Evolutionary conservation across 345 rosid species (phyloP).

Genomic region (Salix brachista): DNA sequence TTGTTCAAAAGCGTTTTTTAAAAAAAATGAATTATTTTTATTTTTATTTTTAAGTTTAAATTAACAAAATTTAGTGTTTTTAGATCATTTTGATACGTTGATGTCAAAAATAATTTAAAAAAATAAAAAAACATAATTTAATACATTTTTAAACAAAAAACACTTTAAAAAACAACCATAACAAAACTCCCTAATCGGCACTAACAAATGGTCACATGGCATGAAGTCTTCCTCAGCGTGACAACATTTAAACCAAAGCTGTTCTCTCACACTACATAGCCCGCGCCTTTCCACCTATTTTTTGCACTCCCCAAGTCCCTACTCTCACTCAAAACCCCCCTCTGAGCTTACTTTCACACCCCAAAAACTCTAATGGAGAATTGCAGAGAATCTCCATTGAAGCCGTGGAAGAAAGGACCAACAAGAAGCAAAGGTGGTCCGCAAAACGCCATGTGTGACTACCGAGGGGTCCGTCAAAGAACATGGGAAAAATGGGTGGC

Average conservation of each 20-base stretch:
- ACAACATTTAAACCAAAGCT: conserved; percentile 45
- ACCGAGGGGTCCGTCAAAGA: conserved; percentile 85
- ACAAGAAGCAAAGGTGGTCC: conserved; percentile 95
- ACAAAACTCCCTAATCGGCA: not conserved
- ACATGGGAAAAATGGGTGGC: conserved; percentile 99
- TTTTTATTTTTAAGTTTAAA: too few relatives aligned
- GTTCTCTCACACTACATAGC: conserved; percentile 35
- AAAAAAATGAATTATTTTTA: too few relatives aligned
- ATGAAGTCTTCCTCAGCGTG: conserved; percentile 42
- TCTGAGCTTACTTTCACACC: not conserved
- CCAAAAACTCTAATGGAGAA: conserved; percentile 8
- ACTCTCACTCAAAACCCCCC: conserved; percentile 1
- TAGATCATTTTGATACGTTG: too few relatives aligned
- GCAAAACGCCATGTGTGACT: conserved; percentile 72
- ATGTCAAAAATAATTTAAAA: too few relatives aligned
- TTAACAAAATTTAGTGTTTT: too few relatives aligned
- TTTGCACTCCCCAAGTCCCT: conserved; percentile 8
- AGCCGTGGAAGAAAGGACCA: conserved; percentile 93
- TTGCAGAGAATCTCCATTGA: conserved; percentile 50
- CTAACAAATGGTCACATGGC: conserved; percentile 55
- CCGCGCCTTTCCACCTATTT: conserved; percentile 35
- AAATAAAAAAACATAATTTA: too few relatives aligned
- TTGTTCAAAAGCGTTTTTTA: too few relatives aligned
- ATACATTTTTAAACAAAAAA: too few relatives aligned
- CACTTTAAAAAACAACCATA: too few relatives aligned